Conservation (phyloP, 2,329 filamentous ascomycete species). For the Paramyrothecium roridum region DNA sequence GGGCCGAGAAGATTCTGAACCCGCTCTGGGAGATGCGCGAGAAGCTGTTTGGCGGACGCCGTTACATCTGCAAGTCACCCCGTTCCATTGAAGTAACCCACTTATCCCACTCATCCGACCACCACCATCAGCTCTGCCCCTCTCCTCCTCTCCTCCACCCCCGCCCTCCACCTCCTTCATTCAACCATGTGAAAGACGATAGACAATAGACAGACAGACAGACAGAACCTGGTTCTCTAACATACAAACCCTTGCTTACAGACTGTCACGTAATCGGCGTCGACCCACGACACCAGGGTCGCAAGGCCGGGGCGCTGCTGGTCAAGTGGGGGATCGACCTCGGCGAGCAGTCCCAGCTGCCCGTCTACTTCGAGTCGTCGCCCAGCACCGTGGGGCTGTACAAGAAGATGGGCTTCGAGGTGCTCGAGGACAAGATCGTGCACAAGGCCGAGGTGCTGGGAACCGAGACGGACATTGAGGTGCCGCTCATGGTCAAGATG, state of each 20-base stretch:
- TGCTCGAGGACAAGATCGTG: constrained; percentile 33
- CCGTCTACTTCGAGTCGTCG: constrained; percentile 45
- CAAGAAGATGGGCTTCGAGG: constrained; percentile 41
- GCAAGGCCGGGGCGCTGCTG: constrained; percentile 36
- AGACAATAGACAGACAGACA: too few relatives aligned
- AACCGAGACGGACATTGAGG: constrained; percentile 29
- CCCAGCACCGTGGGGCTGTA: constrained; percentile 38
- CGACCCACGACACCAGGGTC: constrained; percentile 38
- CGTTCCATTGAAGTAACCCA: background rate
- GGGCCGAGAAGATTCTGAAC: constrained; percentile 37
- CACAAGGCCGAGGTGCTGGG: constrained; percentile 32
- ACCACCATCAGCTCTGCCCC: background rate
- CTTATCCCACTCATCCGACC: background rate
- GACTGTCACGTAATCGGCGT: constrained; percentile 41
- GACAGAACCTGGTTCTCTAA: too few relatives aligned
- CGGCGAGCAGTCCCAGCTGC: constrained; percentile 31
- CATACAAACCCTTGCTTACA: constrained; percentile 9
- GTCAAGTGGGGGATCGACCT: constrained; percentile 37
- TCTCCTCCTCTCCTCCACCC: background rate
- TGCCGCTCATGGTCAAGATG: constrained; percentile 40
- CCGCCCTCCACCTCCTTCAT: background rate
- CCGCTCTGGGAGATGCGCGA: constrained; percentile 38
- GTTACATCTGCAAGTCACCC: constrained; percentile 36
- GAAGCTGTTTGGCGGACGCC: constrained; percentile 33
- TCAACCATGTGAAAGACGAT: background rate